Evolutionary conservation across 805 yeast species (phyloP).

Genomic region (Pachysolen tannophilus): DNA sequence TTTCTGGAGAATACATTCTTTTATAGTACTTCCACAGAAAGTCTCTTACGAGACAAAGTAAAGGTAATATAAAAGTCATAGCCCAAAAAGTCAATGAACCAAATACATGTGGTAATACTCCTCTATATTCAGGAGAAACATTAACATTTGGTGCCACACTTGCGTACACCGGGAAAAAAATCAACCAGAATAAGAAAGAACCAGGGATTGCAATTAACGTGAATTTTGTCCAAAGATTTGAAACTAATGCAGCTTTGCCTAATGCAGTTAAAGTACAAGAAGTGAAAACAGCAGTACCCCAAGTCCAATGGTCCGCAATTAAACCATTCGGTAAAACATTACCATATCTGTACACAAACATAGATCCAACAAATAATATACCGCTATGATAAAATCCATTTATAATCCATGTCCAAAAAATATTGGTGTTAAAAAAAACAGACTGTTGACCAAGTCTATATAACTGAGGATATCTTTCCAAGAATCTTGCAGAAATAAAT

Average conservation of each 20-base stretch:
- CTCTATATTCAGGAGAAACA: slow-evolving; percentile 79
- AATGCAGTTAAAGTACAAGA: slow-evolving; percentile 81
- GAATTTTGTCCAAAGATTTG: slow-evolving; percentile 92
- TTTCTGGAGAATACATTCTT: slow-evolving; percentile 85
- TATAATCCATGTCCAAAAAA: slow-evolving; percentile 95
- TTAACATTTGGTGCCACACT: slow-evolving; percentile 74
- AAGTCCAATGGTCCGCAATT: slow-evolving; percentile 82
- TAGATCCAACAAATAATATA: slow-evolving; percentile 66
- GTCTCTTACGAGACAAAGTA: slow-evolving; percentile 77
- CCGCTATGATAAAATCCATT: slow-evolving; percentile 96
- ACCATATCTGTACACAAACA: slow-evolving; percentile 61
- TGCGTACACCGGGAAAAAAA: slow-evolving; percentile 82
- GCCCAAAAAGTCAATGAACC: slow-evolving; percentile 82
- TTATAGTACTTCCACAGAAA: slow-evolving; percentile 91
- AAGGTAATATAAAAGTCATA: slow-evolving; percentile 64
- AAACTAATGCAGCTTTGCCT: slow-evolving; percentile 90
- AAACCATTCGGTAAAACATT: slow-evolving; percentile 59
- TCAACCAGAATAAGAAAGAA: slow-evolving; percentile 75
- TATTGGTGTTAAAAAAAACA: slow-evolving; percentile 79
- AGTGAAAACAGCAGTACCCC: slow-evolving; percentile 89
- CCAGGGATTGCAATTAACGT: slow-evolving; percentile 94
- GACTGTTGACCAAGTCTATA: slow-evolving; percentile 88
- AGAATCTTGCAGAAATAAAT: slow-evolving; percentile 81
- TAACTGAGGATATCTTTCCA: slow-evolving; percentile 87
- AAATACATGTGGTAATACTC: slow-evolving; percentile 69